Conservation (phyloP, 208 protist genomes). For the Leishmania guyanensis region DNA sequence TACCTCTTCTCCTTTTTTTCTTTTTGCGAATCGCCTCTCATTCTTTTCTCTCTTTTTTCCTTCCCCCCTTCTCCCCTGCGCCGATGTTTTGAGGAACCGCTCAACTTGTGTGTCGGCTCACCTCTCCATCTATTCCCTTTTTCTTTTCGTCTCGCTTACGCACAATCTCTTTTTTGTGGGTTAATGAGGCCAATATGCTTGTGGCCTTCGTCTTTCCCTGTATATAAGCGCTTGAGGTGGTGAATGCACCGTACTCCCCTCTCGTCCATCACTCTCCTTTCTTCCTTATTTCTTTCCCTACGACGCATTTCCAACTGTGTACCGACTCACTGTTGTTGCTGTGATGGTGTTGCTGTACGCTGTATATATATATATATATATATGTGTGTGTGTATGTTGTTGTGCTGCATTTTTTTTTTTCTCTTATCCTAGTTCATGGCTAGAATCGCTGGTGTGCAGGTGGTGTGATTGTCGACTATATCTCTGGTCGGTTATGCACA, state of each 20-base stretch:
- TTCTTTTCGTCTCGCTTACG: too few relatives aligned
- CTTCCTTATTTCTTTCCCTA: background rate
- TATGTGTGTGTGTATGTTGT: background rate
- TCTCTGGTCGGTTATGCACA: background rate
- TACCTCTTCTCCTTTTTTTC: background rate
- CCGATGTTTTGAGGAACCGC: background rate
- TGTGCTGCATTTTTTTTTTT: background rate
- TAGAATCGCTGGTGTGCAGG: background rate
- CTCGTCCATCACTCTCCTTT: background rate
- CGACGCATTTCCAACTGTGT: too few relatives aligned
- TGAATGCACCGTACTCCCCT: background rate
- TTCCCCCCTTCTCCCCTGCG: too few relatives aligned
- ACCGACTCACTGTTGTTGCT: too few relatives aligned
- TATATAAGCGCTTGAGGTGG: background rate
- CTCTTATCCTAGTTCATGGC: background rate
- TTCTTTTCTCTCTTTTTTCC: background rate
- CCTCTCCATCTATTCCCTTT: background rate
- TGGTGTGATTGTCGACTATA: background rate
- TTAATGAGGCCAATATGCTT: background rate
- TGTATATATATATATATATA: too few relatives aligned
- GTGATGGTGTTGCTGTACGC: too few relatives aligned
- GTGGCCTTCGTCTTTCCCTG: background rate
- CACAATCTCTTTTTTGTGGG: background rate
- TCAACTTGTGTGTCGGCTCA: background rate
- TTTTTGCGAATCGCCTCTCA: background rate